These are phyloP conservation scores for Ogataea wickerhamii DNA, from an alignment of 805 yeast genomes.

Conservation along the genomic window DNA sequence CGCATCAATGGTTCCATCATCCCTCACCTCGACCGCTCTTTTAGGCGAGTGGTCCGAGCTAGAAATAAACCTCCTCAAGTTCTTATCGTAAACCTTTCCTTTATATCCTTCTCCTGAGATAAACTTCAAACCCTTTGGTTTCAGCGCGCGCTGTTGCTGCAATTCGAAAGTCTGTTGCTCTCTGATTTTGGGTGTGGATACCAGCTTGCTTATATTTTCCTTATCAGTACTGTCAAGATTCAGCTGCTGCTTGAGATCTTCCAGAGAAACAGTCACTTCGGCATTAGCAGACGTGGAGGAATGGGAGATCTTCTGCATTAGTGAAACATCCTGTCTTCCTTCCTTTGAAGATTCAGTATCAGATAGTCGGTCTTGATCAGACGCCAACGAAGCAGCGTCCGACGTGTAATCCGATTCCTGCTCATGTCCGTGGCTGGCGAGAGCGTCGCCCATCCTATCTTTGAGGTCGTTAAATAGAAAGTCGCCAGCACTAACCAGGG, in stretches of 20 bases:
- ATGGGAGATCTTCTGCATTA: conserved; percentile 1
- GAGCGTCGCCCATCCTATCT: conserved; percentile 14
- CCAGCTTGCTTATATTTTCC: conserved; percentile 8
- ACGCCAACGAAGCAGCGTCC: conserved; percentile 2
- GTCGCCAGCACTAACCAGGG: conserved; percentile 24
- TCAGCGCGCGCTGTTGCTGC: conserved; percentile 1
- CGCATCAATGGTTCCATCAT: conserved; percentile 14
- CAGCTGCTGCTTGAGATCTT: conserved; percentile 15
- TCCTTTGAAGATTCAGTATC: neutral
- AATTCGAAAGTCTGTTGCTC: neutral
- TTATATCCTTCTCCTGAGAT: conserved; percentile 32
- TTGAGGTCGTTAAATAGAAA: conserved; percentile 25
- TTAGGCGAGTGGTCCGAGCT: conserved; percentile 16
- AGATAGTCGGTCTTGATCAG: neutral
- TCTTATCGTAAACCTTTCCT: conserved; percentile 29
- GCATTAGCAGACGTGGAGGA: conserved; percentile 16
- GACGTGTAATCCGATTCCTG: conserved; percentile 16
- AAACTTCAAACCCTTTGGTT: conserved; percentile 27
- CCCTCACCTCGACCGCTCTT: neutral
- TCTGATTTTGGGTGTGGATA: conserved; percentile 21
- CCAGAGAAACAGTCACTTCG: conserved; percentile 21
- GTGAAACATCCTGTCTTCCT: too few species aligned
- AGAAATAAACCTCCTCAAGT: conserved; percentile 23
- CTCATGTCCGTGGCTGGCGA: conserved; percentile 6
- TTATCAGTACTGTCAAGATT: conserved; percentile 11